These are phyloP conservation scores for Kregervanrija fluxuum DNA, from an alignment of 805 yeast species.

Conservation along the genomic window DNA sequence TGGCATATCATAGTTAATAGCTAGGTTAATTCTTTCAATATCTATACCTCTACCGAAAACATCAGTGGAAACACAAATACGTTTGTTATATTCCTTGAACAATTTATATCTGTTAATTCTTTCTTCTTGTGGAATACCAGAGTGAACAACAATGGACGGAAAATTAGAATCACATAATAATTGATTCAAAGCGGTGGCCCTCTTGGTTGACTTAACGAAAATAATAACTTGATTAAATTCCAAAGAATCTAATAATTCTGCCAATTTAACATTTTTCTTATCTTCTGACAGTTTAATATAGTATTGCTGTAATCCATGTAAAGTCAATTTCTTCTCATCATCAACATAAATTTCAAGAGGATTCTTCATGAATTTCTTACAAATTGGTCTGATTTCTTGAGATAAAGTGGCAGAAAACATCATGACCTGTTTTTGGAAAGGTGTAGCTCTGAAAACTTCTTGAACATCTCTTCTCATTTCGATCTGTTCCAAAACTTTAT, in stretches of 20 bases:
- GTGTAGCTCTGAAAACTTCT: conserved; percentile 95
- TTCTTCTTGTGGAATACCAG: conserved; percentile 94
- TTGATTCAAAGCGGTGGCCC: conserved; percentile 89
- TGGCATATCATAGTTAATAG: conserved; percentile 96
- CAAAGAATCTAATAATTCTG: conserved; percentile 85
- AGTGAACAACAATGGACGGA: conserved; percentile 96
- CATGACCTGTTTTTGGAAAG: conserved; percentile 98
- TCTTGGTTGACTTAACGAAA: conserved; percentile 82
- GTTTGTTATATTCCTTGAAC: conserved; percentile 96
- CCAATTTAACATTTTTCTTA: conserved; percentile 88
- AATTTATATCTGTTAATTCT: conserved; percentile 95
- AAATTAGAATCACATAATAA: conserved; percentile 86
- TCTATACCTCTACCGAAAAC: conserved; percentile 99
- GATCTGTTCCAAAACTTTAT: conserved; percentile 78
- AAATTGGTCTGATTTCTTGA: conserved; percentile 89
- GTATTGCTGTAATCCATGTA: conserved; percentile 97
- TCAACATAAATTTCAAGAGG: conserved; percentile 97
- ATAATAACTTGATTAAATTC: conserved; percentile 98
- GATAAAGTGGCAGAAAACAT: conserved; percentile 97
- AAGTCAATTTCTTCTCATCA: conserved; percentile 93
- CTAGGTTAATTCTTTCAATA: conserved; percentile 96
- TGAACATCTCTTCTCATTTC: conserved; percentile 99
- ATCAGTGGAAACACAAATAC: conserved; percentile 97
- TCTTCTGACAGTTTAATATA: conserved; percentile 82
- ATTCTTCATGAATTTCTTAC: conserved; percentile 96